Percentiles rank a stretch among this genome's conserved stretches.
Evolutionary conservation across 2,329 filamentous ascomycete genomes (phyloP).

Genomic region (Microthyrium microscopicum): DNA sequence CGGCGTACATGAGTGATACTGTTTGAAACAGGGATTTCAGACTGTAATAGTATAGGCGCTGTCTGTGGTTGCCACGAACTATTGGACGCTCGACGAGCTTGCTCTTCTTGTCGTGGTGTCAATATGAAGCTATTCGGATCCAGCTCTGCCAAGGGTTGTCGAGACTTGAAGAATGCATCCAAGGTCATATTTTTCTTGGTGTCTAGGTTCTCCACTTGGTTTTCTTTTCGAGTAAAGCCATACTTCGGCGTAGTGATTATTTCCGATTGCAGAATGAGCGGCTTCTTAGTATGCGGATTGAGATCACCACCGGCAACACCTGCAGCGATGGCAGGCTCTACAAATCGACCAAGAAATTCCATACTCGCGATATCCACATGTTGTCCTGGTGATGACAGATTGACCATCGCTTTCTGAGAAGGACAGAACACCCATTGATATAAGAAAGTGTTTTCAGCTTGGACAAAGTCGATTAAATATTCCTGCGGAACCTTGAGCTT

Average conservation of each 20-base stretch:
- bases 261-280: conserved; percentile 12
- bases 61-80: conserved; percentile 44
- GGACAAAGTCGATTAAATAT: conserved; percentile 65
- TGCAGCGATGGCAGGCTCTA: conserved; percentile 52
- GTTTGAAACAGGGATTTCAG: conserved; percentile 30
- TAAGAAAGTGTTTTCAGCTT: conserved; percentile 83
- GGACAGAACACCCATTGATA: conserved; percentile 94
- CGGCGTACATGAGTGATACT: conserved; percentile 12
- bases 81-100: conserved; percentile 27
- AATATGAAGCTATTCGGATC: conserved; percentile 51
- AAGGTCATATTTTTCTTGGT: conserved; percentile 46
- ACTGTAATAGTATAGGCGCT: no score
- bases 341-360: conserved; percentile 62
- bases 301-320: conserved; percentile 68
- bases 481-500: conserved; percentile 65
- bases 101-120: conserved; percentile 44
- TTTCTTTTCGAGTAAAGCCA: conserved; percentile 18
- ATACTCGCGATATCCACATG: conserved; percentile 52
- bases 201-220: conserved; percentile 24
- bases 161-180: conserved; percentile 47
- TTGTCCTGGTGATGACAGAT: conserved; percentile 48
- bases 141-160: conserved; percentile 47
- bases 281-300: conserved; percentile 75
- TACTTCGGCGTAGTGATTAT: conserved; percentile 23
- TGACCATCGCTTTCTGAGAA: conserved; percentile 49